phyloP scores from a whole-genome alignment of 345 rosid species.

The Brassica carinata region DNA sequence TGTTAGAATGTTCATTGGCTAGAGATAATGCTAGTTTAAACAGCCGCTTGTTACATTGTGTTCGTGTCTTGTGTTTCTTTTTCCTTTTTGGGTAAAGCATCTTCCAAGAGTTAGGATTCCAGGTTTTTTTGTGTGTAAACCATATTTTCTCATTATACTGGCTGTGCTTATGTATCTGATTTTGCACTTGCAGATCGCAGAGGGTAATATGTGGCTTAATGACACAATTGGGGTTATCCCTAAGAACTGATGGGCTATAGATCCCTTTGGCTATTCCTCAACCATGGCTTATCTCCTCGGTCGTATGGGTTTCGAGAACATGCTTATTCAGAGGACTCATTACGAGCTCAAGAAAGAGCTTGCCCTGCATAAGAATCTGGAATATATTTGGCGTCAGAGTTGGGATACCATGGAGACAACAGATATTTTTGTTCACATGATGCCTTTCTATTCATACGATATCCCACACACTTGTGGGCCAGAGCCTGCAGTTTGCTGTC shows the following conservation, averaged over 20 bases:
- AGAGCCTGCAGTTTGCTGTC: slow-evolving; percentile 98
- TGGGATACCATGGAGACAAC: slow-evolving; percentile 95
- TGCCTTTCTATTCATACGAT: slow-evolving; percentile 98
- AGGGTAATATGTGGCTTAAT: slow-evolving; percentile 94
- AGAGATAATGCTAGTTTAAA: neutral
- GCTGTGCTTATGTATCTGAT: slow-evolving; percentile 16
- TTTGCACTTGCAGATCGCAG: slow-evolving; percentile 70
- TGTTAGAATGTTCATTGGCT: slow-evolving; percentile 7
- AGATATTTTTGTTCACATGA: slow-evolving; percentile 96
- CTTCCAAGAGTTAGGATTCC: neutral
- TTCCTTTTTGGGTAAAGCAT: neutral
- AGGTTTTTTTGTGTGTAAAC: neutral
- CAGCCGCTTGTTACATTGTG: slow-evolving; percentile 15
- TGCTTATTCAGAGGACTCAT: slow-evolving; percentile 99
- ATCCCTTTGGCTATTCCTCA: slow-evolving; percentile 97
- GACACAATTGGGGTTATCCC: slow-evolving; percentile 92
- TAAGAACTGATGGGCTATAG: slow-evolving; percentile 97
- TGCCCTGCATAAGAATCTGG: slow-evolving; percentile 82
- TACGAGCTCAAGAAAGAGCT: slow-evolving; percentile 99
- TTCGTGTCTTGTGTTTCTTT: neutral
- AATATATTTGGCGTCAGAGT: slow-evolving; percentile 93
- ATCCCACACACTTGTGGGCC: slow-evolving; percentile 99
- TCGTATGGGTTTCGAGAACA: slow-evolving; percentile 99
- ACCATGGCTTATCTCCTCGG: slow-evolving; percentile 97
- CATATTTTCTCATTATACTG: neutral